Evolutionary conservation across 805 yeast genomes (phyloP).

Genomic region (Myxozyma melibiosi): DNA sequence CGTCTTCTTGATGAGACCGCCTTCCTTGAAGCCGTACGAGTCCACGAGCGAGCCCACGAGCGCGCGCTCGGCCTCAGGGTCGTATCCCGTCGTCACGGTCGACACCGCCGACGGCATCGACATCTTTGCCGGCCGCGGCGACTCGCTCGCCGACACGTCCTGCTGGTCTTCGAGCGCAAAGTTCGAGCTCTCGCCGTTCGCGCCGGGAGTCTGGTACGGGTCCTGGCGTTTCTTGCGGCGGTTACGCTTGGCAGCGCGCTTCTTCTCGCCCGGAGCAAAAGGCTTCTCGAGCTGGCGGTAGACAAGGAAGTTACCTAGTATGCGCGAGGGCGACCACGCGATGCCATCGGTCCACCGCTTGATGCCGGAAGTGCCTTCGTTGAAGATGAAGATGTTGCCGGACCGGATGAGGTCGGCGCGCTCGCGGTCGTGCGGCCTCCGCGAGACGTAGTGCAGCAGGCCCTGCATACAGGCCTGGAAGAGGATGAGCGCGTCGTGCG

Average conservation of each 20-base stretch:
- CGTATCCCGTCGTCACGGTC: constrained; percentile 22
- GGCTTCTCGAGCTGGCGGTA: constrained; percentile 69
- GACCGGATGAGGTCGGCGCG: constrained; percentile 64
- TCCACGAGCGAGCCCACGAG: constrained; percentile 61
- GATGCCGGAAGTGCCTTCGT: constrained; percentile 79
- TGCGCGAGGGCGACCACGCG: constrained; percentile 89
- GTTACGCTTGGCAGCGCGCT: constrained; percentile 44
- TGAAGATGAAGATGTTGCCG: constrained; percentile 82
- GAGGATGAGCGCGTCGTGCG: constrained; percentile 78
- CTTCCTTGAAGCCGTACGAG: constrained; percentile 64
- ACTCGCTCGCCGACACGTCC: constrained; percentile 6
- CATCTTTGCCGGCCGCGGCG: constrained; percentile 10
- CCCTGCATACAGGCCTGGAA: constrained; percentile 77
- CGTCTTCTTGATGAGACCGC: constrained; percentile 83
- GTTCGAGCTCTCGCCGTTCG: constrained; percentile 11
- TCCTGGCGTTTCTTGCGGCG: constrained; percentile 35
- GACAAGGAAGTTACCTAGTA: constrained; percentile 79
- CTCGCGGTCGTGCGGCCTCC: constrained; percentile 84
- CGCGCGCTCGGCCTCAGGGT: constrained; percentile 44
- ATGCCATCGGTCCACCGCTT: constrained; percentile 98
- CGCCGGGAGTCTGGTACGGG: constrained; percentile 26
- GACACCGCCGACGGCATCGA: constrained; percentile 6
- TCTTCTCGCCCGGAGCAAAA: constrained; percentile 49
- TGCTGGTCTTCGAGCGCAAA: constrained; percentile 14
- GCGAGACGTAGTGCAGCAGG: constrained; percentile 60